These are phyloP conservation scores for Russula lepida DNA, from an alignment of 768 basidiomycete genomes.

Conservation along the genomic window DNA sequence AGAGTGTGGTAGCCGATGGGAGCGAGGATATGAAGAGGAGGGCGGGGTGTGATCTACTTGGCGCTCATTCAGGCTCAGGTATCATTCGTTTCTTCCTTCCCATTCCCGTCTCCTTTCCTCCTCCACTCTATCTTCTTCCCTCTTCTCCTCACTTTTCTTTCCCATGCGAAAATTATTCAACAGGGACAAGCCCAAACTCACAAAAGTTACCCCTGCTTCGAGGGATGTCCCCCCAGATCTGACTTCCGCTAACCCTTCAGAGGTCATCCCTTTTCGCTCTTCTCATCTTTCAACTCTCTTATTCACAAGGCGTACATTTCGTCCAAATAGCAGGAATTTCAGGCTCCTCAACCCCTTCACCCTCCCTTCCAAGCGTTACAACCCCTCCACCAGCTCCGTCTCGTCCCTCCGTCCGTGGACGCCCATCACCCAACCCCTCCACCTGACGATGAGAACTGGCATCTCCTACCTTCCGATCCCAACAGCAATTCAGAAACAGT, in stretches of 20 bases:
- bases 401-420: conserved; percentile 8
- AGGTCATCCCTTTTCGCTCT: conserved; percentile 18
- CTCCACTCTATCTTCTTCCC: not conserved
- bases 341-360: conserved; percentile 7
- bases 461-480: conserved; percentile 28
- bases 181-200: conserved; percentile 38
- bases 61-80: conserved; percentile 5
- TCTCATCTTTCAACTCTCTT: not conserved
- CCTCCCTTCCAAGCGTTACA: not conserved
- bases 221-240: conserved; percentile 27
- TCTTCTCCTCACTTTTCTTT: not conserved
- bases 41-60: not conserved
- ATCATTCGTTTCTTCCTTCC: conserved; percentile 4
- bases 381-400: conserved; percentile 13
- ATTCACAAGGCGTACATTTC: not conserved
- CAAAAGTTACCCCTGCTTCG: conserved; percentile 26
- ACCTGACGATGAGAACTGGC: conserved; percentile 41
- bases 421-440: conserved; percentile 26
- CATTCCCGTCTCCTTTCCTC: not conserved
- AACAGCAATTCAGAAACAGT: conserved; percentile 21
- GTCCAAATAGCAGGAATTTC: conserved; percentile 3
- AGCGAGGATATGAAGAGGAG: not conserved
- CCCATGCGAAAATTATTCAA: conserved; percentile 56
- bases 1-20: not conserved
- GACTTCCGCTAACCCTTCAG: conserved; percentile 25